A percentile compares a stretch with the other conserved stretches of the same genome.
phyloP scores from a whole-genome alignment of 1,284 basidiomycete species.

The Sanguinoderma infundibulare region DNA sequence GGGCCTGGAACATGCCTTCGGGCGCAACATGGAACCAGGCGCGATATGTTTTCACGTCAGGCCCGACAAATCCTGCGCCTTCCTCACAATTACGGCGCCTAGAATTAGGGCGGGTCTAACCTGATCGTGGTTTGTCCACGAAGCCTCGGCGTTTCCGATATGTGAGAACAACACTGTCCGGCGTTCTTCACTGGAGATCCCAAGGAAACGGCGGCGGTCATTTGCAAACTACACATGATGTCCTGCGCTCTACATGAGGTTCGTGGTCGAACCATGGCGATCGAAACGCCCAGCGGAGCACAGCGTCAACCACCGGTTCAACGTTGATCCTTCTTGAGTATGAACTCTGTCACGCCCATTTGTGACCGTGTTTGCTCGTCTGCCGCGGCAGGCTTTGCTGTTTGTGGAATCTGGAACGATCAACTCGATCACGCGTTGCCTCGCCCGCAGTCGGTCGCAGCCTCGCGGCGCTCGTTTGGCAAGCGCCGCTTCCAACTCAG shows the following conservation, averaged over 20 bases:
- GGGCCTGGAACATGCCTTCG: neutral
- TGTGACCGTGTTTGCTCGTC: neutral
- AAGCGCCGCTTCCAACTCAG: neutral
- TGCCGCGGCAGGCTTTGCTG: too few species aligned
- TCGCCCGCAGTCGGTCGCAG: too few species aligned
- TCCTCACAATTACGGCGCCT: neutral
- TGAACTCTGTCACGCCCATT: neutral
- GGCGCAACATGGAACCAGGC: slow-evolving; percentile 1
- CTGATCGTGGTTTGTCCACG: neutral
- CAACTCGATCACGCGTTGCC: too few species aligned
- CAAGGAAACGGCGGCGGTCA: neutral
- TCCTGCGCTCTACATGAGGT: neutral
- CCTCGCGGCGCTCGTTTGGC: too few species aligned
- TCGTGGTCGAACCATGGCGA: neutral
- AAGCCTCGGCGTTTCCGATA: neutral
- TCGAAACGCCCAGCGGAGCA: neutral
- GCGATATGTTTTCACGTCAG: slow-evolving; percentile 1
- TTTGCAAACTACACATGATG: neutral
- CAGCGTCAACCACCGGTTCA: neutral
- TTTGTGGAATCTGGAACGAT: too few species aligned
- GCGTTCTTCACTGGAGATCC: neutral
- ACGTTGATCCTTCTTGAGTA: neutral
- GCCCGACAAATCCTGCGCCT: neutral
- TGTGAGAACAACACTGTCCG: neutral
- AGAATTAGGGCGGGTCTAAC: too few species aligned